Evolutionary conservation across 2,329 filamentous ascomycete species (phyloP), one percentile per base, ranked within the genome.

Genomic region (Fusarium sp.): DNA sequence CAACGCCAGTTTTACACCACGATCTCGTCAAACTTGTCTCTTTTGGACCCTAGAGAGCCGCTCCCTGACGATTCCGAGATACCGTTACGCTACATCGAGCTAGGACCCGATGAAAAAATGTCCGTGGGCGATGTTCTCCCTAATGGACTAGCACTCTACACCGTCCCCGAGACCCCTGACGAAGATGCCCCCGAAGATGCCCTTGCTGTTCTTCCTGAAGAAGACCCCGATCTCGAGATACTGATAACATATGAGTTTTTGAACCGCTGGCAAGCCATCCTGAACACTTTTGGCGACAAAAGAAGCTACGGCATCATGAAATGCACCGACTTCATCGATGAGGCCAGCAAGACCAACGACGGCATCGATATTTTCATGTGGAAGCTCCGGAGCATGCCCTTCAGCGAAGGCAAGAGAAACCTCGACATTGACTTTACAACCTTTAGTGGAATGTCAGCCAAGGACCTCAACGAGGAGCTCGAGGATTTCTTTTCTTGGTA

Each of bases 1-100:
- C 71, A 74, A 9, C 56, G 47, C 2, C 61, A 72, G 29, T 71
- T 71, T 14, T 70, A 73, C 16, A 42, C 29, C 27, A 11, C 20
- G 3, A 22, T 45, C 5, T 29, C 22, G 2, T 22, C n/a, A 20
- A 31, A 14, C 6, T 7, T 65, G 18, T 54, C 35, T n/a, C 42
- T 68, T 4, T 36, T 65, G 33, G 11, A 42, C 14, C n/a, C 33
- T 8, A 7, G 54, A 5, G 33, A 59, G 10, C 27, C 20, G 6
- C 22, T 45, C 4, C 65, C 33, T 7, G 33, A 35, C 33, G 33
- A 35, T 7, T 16, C 33, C 2, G 33, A 35, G 14, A 7, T 35
- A 16, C 33, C 14, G 3, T 14, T 35, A 16, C 33, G 33, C 2
- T 35, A 6, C 13, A 14, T 35, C 6, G 33, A 35, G 33, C 14